A percentile compares a stretch with the other conserved stretches of the same genome.
Evolutionary conservation across 805 yeast genomes (phyloP).

Genomic region (Wickerhamomyces bisporus): DNA sequence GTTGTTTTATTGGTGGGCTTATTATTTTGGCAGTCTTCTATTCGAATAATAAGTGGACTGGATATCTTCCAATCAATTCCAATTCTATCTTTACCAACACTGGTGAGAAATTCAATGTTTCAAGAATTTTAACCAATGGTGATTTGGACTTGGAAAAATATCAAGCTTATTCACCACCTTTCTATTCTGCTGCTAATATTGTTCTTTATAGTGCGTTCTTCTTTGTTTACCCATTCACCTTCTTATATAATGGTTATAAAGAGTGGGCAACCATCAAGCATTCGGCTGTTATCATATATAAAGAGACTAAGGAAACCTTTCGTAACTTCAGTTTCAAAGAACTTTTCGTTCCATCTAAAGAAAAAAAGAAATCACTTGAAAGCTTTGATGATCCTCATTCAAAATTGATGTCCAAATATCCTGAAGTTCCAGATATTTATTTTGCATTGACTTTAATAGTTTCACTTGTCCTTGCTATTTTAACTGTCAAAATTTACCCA

Average conservation of each 20-base stretch:
- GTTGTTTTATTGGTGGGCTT: constrained; percentile 28
- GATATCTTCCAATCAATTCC: constrained; percentile 40
- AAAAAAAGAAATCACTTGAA: constrained; percentile 22
- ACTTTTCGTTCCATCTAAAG: constrained; percentile 24
- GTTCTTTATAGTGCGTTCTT: constrained; percentile 52
- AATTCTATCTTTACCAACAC: constrained; percentile 47
- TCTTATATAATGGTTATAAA: constrained; percentile 39
- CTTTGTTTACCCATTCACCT: constrained; percentile 42
- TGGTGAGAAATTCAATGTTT: constrained; percentile 43
- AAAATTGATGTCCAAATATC: constrained; percentile 49
- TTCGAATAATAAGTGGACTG: constrained; percentile 35
- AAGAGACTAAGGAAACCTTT: background rate
- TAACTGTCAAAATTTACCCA: constrained; percentile 40
- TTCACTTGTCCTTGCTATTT: constrained; percentile 41
- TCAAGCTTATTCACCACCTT: constrained; percentile 58
- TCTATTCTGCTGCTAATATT: constrained; percentile 56
- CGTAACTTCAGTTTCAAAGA: background rate
- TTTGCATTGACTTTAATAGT: constrained; percentile 35
- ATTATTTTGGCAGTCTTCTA: constrained; percentile 34
- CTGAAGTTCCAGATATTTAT: constrained; percentile 56
- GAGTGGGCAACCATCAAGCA: constrained; percentile 35
- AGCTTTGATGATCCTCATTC: constrained; percentile 43
- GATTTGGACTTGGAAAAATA: constrained; percentile 43
- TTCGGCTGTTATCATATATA: background rate
- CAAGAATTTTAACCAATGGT: constrained; percentile 40